These are phyloP conservation scores for Colletotrichum orchidophilum DNA, from an alignment of 2,329 filamentous ascomycete genomes.

Conservation along the genomic window DNA sequence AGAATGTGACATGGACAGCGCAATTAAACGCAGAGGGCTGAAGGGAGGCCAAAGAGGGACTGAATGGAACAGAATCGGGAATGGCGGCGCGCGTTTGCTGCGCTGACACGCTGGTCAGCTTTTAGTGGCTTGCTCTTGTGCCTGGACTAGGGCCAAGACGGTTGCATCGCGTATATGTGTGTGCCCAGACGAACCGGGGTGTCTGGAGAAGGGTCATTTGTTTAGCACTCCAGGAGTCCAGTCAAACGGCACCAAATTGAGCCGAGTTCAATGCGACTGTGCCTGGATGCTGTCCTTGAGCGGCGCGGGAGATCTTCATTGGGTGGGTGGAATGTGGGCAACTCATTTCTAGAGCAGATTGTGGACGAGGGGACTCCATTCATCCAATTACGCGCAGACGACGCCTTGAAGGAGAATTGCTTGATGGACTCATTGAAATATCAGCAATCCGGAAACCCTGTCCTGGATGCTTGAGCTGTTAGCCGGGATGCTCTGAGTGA, in stretches of 20 bases:
- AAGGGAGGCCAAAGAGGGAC: not conserved
- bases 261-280: not conserved
- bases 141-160: not conserved
- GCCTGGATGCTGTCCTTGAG: not conserved
- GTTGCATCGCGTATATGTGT: not conserved
- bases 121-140: slow-evolving; percentile 4
- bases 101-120: not conserved
- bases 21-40: not conserved
- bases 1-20: not conserved
- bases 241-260: not conserved
- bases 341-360: not conserved
- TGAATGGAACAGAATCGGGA: not conserved
- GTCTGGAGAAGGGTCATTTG: not conserved
- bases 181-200: not conserved
- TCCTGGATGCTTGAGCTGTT: not conserved
- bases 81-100: not conserved
- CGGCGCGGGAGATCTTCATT: not conserved
- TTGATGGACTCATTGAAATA: not conserved
- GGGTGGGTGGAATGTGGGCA: not conserved
- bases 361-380: not conserved
- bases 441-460: no score
- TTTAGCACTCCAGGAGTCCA: not conserved
- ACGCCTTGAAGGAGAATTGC: not conserved
- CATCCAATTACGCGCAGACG: not conserved
- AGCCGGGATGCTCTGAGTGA: slow-evolving; percentile 10